Conservation (phyloP, 352 stramenopile species). For the Phytophthora crassamura region DNA sequence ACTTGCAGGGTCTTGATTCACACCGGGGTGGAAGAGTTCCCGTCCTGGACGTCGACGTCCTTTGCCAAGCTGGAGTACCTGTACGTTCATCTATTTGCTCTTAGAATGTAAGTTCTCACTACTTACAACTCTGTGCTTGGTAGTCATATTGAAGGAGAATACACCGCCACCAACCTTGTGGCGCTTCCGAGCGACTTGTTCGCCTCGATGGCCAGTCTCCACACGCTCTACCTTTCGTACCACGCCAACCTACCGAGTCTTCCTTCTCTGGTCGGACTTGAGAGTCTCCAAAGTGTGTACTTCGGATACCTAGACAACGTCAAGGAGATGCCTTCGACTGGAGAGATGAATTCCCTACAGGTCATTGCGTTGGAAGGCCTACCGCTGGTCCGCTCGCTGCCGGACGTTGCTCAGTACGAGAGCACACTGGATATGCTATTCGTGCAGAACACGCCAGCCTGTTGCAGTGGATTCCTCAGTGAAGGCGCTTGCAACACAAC, state of each 20-base stretch:
- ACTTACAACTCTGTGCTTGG: no score
- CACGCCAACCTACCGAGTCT: constrained; percentile 24
- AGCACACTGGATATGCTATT: constrained; percentile 34
- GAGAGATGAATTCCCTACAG: constrained; percentile 23
- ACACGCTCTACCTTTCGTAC: constrained; percentile 37
- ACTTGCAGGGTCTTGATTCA: constrained; percentile 40
- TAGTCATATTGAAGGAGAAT: constrained; percentile 41
- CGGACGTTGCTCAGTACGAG: constrained; percentile 25
- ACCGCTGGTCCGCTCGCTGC: constrained; percentile 16
- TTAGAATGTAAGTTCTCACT: no score
- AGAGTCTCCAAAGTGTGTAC: constrained; percentile 31
- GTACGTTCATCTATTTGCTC: constrained; percentile 19
- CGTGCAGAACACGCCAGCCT: constrained; percentile 27
- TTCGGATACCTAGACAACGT: constrained; percentile 31
- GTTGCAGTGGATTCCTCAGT: constrained; percentile 39
- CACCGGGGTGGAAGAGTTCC: constrained; percentile 34
- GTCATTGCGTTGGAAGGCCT: constrained; percentile 30
- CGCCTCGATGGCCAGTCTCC: constrained; percentile 23
- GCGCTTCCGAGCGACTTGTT: constrained; percentile 36
- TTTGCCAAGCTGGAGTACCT: constrained; percentile 47
- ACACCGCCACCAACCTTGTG: constrained; percentile 21
- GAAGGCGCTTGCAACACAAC: constrained; percentile 35
- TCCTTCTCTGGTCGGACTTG: constrained; percentile 17
- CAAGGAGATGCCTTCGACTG: constrained; percentile 12
- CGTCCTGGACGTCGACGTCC: constrained; percentile 25